Base-by-base conservation (phyloP, 2,329 filamentous ascomycete species). In the Sphaerulina musiva region DNA sequence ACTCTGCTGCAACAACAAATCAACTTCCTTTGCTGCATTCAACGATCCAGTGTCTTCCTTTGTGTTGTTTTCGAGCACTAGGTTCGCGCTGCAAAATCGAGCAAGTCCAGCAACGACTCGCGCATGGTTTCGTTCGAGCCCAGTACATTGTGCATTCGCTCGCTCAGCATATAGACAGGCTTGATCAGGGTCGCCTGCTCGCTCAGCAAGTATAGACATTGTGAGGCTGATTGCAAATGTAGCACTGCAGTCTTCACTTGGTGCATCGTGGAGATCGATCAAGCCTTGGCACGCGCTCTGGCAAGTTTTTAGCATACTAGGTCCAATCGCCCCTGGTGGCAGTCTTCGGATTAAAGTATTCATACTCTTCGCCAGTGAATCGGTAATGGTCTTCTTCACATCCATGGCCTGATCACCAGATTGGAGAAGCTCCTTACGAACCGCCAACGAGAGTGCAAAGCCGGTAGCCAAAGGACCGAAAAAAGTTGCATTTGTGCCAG, bases 391-490 rank as follows among this genome's bases (percentile, higher is more conserved):
- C 53, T 82, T 83, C 36, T 83, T 78, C 4, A 78, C 66, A 54
- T 85, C 78, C 1, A 78, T 79, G 55, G 78, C 68, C 62, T 87
- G 83, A 1, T 77, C 75, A 6, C 79, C 79, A 54, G 88, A 63
- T 41, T 70, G 74, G 85, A 86, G 89, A 78, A 82, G 87, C 41
- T 74, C 72, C n/a, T 84, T 69, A 31, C 85, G 79, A 6, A 78
- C 73, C 23, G 77, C 75, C 39, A 91, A 76, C 85, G 87, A 68
- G 1, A 76, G 72, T 61, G 90, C 86, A 0, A 89, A 68, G 57
- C 80, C 77, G 47, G 54, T 43, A 48, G 38, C 56, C 31, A 49
- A 48, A 31, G 40, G 34, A 14, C 31, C 52, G 12, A 60, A 48
- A 20, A 55, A 44, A 29, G 48, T 41, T 8, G 54, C 66, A 56